These are phyloP conservation scores for Amaranthus tricolor DNA, from an alignment of 179 eudicot genomes.

Conservation along the genomic window DNA sequence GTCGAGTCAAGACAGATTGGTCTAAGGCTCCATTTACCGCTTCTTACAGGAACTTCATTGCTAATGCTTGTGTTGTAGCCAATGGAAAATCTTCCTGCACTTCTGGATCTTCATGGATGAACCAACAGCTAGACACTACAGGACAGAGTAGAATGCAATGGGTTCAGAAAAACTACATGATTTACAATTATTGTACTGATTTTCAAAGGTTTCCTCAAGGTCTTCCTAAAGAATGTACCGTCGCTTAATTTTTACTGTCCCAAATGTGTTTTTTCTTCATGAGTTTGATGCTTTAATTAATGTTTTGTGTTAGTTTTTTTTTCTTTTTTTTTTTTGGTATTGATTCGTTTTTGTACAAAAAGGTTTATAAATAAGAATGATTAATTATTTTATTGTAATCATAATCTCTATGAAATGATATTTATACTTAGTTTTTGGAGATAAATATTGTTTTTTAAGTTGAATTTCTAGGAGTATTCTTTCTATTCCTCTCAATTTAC, in stretches of 20 bases:
- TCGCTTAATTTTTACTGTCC: background rate
- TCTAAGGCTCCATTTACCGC: conserved; percentile 35
- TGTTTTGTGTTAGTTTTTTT: background rate
- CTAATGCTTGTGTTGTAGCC: conserved; percentile 28
- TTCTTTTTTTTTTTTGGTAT: background rate
- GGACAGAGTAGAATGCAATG: conserved; percentile 29
- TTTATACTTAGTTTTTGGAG: no score
- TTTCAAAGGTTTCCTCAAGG: conserved; percentile 36
- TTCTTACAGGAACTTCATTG: conserved; percentile 32
- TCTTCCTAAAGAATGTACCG: conserved; percentile 32
- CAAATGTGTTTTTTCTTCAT: background rate
- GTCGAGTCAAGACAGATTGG: conserved; percentile 40
- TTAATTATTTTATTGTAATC: background rate
- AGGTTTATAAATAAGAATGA: background rate
- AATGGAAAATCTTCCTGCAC: conserved; percentile 30
- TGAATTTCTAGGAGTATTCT: no score
- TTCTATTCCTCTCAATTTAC: no score
- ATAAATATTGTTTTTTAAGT: no score
- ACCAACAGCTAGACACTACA: conserved; percentile 30
- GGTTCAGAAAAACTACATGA: conserved; percentile 36
- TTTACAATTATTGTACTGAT: conserved; percentile 39
- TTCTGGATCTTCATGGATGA: conserved; percentile 28
- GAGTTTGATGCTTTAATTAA: conserved; percentile 3
- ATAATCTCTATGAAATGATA: no score
- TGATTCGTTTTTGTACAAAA: conserved; percentile 9